Percentiles rank a stretch among this genome's conserved stretches.
Evolutionary conservation across 495 filamentous ascomycete species (phyloP).

Genomic region (Cenococcum geophilum): DNA sequence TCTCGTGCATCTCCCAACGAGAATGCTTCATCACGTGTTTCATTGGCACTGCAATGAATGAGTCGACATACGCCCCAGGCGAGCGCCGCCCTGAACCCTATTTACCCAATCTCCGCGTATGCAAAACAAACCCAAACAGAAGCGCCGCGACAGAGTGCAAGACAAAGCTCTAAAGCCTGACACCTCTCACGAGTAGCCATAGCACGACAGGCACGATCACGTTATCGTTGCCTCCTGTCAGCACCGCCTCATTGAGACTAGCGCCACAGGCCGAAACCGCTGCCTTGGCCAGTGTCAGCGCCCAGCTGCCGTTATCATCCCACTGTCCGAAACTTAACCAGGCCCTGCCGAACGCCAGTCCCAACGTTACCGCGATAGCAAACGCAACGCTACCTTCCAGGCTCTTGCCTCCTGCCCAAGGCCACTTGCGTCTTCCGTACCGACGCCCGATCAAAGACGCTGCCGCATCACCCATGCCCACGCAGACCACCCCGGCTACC

Average conservation of each 20-base stretch:
- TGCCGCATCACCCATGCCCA: slow-evolving; percentile 91
- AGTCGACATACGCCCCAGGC: too few relatives aligned
- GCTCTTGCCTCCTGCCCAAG: slow-evolving; percentile 94
- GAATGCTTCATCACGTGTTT: too few relatives aligned
- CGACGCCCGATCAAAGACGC: slow-evolving; percentile 88
- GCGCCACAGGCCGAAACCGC: slow-evolving; percentile 67
- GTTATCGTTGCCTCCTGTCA: slow-evolving; percentile 98
- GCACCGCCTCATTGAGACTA: slow-evolving; percentile 86
- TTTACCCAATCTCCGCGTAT: too few relatives aligned
- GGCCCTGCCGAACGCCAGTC: slow-evolving; percentile 60
- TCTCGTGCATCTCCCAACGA: neutral
- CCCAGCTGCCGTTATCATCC: slow-evolving; percentile 41
- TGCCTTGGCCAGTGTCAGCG: slow-evolving; percentile 47
- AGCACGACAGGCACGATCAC: slow-evolving; percentile 92
- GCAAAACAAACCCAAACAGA: neutral
- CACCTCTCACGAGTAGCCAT: slow-evolving; percentile 79
- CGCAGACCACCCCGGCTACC: slow-evolving; percentile 85
- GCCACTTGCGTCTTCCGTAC: slow-evolving; percentile 83
- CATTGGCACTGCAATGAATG: too few relatives aligned
- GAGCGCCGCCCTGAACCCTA: too few relatives aligned
- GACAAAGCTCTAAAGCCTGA: slow-evolving; percentile 50
- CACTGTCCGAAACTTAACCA: slow-evolving; percentile 76
- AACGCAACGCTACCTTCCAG: slow-evolving; percentile 88
- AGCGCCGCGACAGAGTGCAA: neutral
- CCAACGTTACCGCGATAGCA: slow-evolving; percentile 66